These are phyloP conservation scores for Coemansia reversa DNA, from an alignment of 192 early-diverging fungal species.

Conservation along the genomic window DNA sequence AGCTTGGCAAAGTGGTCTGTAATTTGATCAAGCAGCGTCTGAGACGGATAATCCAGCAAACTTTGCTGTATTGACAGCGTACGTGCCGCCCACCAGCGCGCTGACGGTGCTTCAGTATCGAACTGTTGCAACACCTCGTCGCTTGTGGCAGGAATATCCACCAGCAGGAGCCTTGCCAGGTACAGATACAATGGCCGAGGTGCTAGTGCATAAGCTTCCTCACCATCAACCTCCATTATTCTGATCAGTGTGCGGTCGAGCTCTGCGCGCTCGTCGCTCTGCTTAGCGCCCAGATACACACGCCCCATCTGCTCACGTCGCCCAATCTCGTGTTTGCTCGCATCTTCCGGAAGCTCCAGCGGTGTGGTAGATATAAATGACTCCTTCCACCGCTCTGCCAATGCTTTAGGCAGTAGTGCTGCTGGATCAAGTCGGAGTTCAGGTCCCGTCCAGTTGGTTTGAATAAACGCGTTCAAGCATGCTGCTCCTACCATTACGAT, in stretches of 20 bases:
- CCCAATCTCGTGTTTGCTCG: slow-evolving; percentile 43
- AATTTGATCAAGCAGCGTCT: slow-evolving; percentile 60
- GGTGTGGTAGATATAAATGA: slow-evolving; percentile 28
- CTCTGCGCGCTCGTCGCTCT: slow-evolving; percentile 27
- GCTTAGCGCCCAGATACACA: slow-evolving; percentile 43
- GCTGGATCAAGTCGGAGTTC: slow-evolving; percentile 59
- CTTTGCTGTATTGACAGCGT: slow-evolving; percentile 73
- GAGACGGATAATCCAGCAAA: slow-evolving; percentile 49
- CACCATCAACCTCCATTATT: slow-evolving; percentile 71
- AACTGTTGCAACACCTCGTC: slow-evolving; percentile 16
- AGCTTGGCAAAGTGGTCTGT: slow-evolving; percentile 15
- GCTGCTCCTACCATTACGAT: slow-evolving; percentile 62
- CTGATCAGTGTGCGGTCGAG: slow-evolving; percentile 46
- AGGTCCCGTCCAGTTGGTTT: slow-evolving; percentile 90
- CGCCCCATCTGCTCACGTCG: slow-evolving; percentile 40
- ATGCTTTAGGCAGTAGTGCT: slow-evolving; percentile 56
- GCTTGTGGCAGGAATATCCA: slow-evolving; percentile 47
- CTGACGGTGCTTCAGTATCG: slow-evolving; percentile 29
- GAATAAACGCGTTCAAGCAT: slow-evolving; percentile 78
- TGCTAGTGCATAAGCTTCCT: slow-evolving; percentile 80
- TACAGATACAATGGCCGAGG: slow-evolving; percentile 66
- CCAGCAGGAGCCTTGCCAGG: slow-evolving; percentile 66
- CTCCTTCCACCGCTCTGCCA: slow-evolving; percentile 27
- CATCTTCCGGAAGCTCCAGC: slow-evolving; percentile 43
- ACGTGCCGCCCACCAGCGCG: slow-evolving; percentile 76